phyloP scores from a whole-genome alignment of 176 grass and related monocot species.

The Phoenix roebelenii region DNA sequence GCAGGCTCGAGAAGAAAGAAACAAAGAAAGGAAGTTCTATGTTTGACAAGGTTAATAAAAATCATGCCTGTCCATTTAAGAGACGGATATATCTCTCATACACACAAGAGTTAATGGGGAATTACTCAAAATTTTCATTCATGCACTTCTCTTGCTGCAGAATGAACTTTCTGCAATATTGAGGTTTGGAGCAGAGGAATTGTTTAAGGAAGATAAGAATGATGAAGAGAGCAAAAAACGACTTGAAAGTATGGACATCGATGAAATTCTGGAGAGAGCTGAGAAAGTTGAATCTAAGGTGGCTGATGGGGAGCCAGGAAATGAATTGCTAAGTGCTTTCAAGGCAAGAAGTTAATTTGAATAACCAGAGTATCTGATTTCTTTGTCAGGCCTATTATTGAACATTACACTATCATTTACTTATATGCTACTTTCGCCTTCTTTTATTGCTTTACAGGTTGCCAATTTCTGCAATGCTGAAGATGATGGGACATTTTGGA shows the following conservation, averaged over 20 bases:
- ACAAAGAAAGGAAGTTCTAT: conserved; percentile 91
- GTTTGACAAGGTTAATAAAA: conserved; percentile 70
- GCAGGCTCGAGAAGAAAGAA: conserved; percentile 98
- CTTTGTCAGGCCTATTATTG: background rate
- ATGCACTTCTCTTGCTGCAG: conserved; percentile 30
- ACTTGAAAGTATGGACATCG: conserved; percentile 98
- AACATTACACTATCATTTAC: no score
- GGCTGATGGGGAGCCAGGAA: conserved; percentile 70
- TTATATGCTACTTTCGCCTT: background rate
- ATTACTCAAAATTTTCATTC: no score
- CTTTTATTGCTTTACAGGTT: conserved; percentile 44
- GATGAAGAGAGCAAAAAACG: conserved; percentile 85
- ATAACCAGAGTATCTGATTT: conserved; percentile 1
- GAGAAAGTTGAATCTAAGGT: conserved; percentile 94
- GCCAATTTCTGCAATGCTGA: conserved; percentile 95
- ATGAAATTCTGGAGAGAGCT: conserved; percentile 99
- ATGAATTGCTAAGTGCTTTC: conserved; percentile 93
- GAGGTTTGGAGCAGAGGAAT: conserved; percentile 93
- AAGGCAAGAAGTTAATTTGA: conserved; percentile 54
- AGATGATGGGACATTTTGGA: conserved; percentile 96
- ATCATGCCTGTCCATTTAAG: no score
- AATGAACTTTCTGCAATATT: conserved; percentile 99
- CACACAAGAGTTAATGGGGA: no score
- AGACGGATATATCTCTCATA: no score
- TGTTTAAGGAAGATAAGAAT: conserved; percentile 95